A percentile compares a stretch with the other conserved stretches of the same genome.
Conservation (phyloP, 257 asterid species). For the Marsdenia floribunda region DNA sequence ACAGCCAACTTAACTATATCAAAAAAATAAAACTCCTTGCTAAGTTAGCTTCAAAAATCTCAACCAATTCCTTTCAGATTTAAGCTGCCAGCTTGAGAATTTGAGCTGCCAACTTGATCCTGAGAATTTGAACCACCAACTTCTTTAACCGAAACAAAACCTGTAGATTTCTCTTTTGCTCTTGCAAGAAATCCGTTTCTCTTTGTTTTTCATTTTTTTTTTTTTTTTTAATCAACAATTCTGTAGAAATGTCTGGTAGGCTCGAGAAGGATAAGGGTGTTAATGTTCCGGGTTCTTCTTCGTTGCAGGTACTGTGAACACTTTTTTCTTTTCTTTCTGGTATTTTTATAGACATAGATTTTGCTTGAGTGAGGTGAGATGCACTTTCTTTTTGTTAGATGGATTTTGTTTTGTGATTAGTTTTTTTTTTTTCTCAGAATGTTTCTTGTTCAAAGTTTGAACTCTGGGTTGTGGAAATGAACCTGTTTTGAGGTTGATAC, state of each 20-base stretch:
- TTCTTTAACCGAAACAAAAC: no score
- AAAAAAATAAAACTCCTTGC: no score
- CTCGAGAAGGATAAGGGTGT: slow-evolving; percentile 82
- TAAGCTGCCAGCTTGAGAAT: no score
- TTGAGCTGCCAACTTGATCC: no score
- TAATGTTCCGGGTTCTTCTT: slow-evolving; percentile 90
- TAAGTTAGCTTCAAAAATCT: no score
- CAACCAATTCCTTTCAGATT: no score
- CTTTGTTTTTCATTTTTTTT: background rate
- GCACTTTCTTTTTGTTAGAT: background rate
- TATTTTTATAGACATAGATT: background rate
- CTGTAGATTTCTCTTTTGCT: background rate
- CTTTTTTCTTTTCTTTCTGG: background rate
- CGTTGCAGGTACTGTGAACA: slow-evolving; percentile 66
- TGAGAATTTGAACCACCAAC: no score
- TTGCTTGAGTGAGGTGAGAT: background rate
- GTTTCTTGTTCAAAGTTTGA: background rate
- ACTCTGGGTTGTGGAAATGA: background rate
- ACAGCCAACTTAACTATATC: no score
- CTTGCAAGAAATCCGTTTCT: background rate
- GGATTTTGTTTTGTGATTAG: slow-evolving; percentile 11
- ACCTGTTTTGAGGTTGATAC: background rate
- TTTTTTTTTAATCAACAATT: background rate
- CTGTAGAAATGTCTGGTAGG: slow-evolving; percentile 49
- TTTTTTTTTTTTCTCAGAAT: background rate